Base-by-base conservation (phyloP, 495 filamentous ascomycete species). In the Cercophora sp. region DNA sequence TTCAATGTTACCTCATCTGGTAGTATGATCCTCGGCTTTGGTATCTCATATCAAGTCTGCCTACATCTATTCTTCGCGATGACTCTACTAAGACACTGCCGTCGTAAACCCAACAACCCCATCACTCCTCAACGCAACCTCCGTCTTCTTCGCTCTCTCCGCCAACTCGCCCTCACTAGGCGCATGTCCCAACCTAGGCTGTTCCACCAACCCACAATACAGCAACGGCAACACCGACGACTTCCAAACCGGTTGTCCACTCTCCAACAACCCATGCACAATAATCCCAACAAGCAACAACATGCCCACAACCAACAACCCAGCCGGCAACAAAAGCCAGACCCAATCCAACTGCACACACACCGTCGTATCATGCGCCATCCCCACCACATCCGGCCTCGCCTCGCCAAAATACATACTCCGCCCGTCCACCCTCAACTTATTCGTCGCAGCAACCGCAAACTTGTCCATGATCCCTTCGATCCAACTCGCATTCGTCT, bases 211-310 rank as follows among this genome's bases (percentile, higher is more conserved):
- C 2, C 42, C 22, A 46, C 11, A 27, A 29, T 29, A 46, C 41
- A 45, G 22, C 41, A 46, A 29, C 23, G 42, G 42, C 42, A 46
- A 45, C 2, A 45, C 9, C 6, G 20, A 26, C 20, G 10, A 25
- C 41, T 46, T 46, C 42, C 42, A 46, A 9, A 29, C 42, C 24
- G 42, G 42, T 8, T 29, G 4, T 27, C 19, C n/a, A n/a, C n/a
- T n/a, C n/a, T n/a, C 41, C 9, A 9, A 2, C 19, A 5, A 20
- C 41, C 10, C n/a, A 25, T 24, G 11, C 20, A 11, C 41, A 4
- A 45, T 5, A 8, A 45, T 24, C 22, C 22, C 41, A 3, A 16
- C 41, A 8, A 45, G 13, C 2, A 45, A n/a, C 20, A 27, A 2
- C 20, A 29, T 5, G 8, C 22, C 23, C 3, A 45, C 22, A 8